Base-by-base conservation (phyloP, 257 asterid genomes). In the Rehmannia glutinosa region DNA sequence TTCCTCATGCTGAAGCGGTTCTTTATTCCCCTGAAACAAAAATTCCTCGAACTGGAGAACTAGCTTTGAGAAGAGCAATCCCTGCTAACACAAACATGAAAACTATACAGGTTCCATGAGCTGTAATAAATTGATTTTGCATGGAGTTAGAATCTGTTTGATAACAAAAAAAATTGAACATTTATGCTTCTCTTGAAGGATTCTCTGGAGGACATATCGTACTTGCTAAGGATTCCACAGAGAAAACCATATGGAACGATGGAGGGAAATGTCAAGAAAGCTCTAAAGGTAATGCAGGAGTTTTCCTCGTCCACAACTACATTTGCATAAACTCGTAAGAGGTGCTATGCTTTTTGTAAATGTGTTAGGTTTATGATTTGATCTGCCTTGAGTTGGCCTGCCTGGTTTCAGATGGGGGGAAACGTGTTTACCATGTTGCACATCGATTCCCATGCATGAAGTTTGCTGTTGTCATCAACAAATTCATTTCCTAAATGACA, bases 241-340 rank as follows among this genome's bases (percentile, higher is more conserved):
- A 79, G 99, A 65, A 93, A 93, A 78, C 99, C 97, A 72, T 93
- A 71, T 74, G 99, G 97, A 62, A 90, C 99, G 0, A 93, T 93
- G 99, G 99, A 90, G 86, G 96, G 96, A 38, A 88, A 90, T 81
- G 96, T 90, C 78, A 86, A 86, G 81, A 90, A 83, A 84, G 95
- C 99, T 47, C 79, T 93, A 23, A 87, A 93, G 98, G 98, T 90
- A 81, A 45, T 41, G 45, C 71, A 54, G 23, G 38, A 41, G 39
- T 30, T 32, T 62, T 39, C 25, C 69, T 63, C 49, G 69, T 59
- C 15, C 15, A 25, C 16, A 25, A 25, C 61, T 42, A 23, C 16
- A 16, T 38, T 24, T 64, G 66, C 36, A 52, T 72, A 36, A 41
- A 19, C 19, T 19, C 42, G 11, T 16, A 16, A 19, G 33, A 59